phyloP scores from a whole-genome alignment of 129 eudicot genomes.

The Tagetes patula region DNA sequence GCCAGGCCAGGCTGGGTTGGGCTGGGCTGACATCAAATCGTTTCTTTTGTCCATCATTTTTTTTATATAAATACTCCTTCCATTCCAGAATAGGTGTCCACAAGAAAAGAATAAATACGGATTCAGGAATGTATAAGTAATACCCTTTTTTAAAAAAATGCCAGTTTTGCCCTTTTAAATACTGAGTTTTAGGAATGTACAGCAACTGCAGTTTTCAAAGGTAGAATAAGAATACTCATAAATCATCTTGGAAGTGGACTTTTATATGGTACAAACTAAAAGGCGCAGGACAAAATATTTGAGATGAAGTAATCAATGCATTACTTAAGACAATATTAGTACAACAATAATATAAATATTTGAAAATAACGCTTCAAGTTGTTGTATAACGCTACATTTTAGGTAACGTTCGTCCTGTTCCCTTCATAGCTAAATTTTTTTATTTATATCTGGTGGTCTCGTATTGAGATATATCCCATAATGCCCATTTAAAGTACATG shows the following conservation, averaged over 20 bases:
- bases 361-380: not conserved
- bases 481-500: not conserved
- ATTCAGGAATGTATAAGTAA: not conserved
- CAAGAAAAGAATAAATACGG: not conserved
- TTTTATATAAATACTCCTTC: not conserved
- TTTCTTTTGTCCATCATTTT: not conserved
- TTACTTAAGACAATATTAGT: not conserved
- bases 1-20: not conserved
- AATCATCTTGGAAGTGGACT: not conserved
- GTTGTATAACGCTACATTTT: not conserved
- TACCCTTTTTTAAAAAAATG: not conserved
- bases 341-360: not conserved
- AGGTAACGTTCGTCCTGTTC: not conserved
- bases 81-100: not conserved
- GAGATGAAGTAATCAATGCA: not conserved
- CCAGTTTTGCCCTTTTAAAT: constrained; percentile 1
- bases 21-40: not conserved
- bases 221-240: not conserved
- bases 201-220: not conserved
- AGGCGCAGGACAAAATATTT: not conserved
- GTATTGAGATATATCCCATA: not conserved
- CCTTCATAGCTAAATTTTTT: too few relatives aligned
- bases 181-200: not conserved
- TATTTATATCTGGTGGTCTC: too few relatives aligned
- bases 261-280: not conserved